Evolutionary conservation across 441 rosid genomes (phyloP).

Genomic region (Isatis lusitanica): DNA sequence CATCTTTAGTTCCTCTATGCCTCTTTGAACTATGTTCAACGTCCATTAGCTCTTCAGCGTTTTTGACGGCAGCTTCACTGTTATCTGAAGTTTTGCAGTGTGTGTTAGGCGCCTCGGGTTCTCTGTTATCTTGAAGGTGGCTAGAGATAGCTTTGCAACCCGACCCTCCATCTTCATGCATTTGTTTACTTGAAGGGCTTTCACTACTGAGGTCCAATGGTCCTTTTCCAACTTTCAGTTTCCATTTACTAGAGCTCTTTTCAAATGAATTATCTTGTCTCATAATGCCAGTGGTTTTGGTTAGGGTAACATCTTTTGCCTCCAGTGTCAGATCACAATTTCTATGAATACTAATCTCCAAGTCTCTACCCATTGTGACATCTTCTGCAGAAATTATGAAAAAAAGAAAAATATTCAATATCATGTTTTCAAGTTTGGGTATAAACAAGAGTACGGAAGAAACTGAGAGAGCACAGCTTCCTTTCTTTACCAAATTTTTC

Average conservation of each 20-base stretch:
- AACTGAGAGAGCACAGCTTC: constrained; percentile 16
- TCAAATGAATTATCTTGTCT: constrained; percentile 34
- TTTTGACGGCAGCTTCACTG: constrained; percentile 19
- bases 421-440: constrained; percentile 5
- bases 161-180: constrained; percentile 28
- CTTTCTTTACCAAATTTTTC: constrained; percentile 44
- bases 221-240: constrained; percentile 32
- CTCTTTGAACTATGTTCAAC: constrained; percentile 40
- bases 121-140: constrained; percentile 32
- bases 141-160: constrained; percentile 24
- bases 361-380: constrained; percentile 45
- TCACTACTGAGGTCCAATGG: constrained; percentile 30
- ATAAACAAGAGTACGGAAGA: neutral
- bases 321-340: constrained; percentile 36
- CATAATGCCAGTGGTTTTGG: constrained; percentile 15
- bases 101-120: constrained; percentile 22
- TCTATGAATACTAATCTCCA: constrained; percentile 41
- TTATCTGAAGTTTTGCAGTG: constrained; percentile 24
- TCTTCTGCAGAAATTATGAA: constrained; percentile 38
- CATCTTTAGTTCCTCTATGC: constrained; percentile 45
- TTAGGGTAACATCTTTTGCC: constrained; percentile 32
- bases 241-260: constrained; percentile 36
- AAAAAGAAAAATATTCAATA: neutral
- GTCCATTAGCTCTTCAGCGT: constrained; percentile 1
- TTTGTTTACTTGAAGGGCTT: constrained; percentile 37